Evolutionary conservation across 75 land plant genomes (phyloP), one percentile per base, ranked within the genome.

Genomic region (Pinus taeda): DNA sequence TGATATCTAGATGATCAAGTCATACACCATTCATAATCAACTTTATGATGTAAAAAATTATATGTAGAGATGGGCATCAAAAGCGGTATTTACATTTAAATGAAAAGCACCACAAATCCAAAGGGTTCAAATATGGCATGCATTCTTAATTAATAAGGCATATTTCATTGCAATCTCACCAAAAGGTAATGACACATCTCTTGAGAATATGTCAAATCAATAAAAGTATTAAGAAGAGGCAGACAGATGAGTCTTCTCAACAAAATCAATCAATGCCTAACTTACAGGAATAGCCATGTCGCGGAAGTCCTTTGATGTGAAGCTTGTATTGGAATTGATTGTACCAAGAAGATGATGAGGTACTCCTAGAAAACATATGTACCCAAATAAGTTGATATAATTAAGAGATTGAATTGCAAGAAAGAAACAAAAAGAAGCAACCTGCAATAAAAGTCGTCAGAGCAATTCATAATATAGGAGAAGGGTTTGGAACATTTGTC

Each of bases 331-430:
- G 2, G 94, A 74, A 57, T 80, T 78, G 15, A 92, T 53, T 2
- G 83, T 81, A 12, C 94, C 94, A 18, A 92, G 74, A 55, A 92
- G 88, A 81, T 92, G 94, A 82, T 92, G 94, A n/a, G 83, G 85
- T 60, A 92, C 88, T 29, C 88, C 94, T 92, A 39, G 18, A 72
- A 55, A 61, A n/a, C 20, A 37, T 45, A 73, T 71, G 66, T 24
- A 42, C 75, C 22, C 26, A 72, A 45, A 49, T 49, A 56, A 33
- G 75, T 59, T 37, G 55, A 63, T 37, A 57, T 15, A 29, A 49
- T 21, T 9, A 22, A 49, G 29, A 67, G 29, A 15, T 49, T 20
- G 20, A 57, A 71, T 22, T 4, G 30, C 55, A 49, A 26, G 59
- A 74, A 74, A 74, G 26, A 74, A 73, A 73, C 24, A 20, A 73